These are phyloP conservation scores for Boehmeria nivea DNA, from an alignment of 306 rosid genomes.

Conservation along the genomic window DNA sequence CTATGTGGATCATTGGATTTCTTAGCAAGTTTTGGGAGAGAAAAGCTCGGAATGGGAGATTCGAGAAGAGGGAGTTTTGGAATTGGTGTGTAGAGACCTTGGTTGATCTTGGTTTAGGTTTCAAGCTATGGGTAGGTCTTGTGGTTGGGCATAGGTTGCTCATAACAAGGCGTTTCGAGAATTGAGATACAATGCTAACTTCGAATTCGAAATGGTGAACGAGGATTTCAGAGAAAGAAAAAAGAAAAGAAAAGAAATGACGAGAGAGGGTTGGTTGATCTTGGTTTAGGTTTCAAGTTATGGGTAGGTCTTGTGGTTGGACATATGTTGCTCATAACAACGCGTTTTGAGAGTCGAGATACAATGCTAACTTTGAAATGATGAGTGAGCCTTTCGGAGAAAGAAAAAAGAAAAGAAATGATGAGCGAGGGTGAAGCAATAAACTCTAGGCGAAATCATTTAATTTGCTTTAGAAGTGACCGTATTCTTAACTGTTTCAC, in stretches of 20 bases:
- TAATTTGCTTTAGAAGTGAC: too few species aligned
- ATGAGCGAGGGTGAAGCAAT: too few species aligned
- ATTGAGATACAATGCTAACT: background rate
- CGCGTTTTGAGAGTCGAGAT: background rate
- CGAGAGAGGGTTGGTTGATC: background rate
- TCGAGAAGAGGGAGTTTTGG: too few species aligned
- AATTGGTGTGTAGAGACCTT: too few species aligned
- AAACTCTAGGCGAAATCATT: too few species aligned
- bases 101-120: background rate
- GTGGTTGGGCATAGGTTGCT: background rate
- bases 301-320: background rate
- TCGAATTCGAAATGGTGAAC: too few species aligned
- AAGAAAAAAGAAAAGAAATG: too few species aligned
- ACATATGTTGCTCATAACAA: background rate
- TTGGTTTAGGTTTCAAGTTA: slow-evolving; percentile 6
- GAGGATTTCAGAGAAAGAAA: too few species aligned
- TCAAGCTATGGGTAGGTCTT: background rate
- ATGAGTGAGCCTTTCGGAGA: too few species aligned
- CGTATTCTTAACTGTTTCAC: too few species aligned
- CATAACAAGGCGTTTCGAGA: background rate
- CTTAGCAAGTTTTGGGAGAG: background rate
- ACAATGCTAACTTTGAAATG: background rate
- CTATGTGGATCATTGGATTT: too few species aligned
- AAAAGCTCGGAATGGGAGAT: background rate
- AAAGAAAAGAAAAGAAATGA: too few species aligned